phyloP scores from a whole-genome alignment of 192 early-diverging fungal genomes.

The Backusella circina region DNA sequence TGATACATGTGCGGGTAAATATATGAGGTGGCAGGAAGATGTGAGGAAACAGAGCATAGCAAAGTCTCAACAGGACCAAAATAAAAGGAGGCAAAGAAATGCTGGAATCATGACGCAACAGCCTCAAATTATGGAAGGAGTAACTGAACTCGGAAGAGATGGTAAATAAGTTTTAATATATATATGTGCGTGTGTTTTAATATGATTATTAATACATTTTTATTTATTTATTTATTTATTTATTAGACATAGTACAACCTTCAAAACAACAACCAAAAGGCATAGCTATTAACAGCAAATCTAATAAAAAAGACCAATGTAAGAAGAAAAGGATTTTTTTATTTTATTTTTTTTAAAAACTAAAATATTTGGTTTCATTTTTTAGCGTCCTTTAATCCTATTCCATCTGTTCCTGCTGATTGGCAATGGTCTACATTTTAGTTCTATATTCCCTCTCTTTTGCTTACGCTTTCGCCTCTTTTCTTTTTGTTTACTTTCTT shows the following conservation, averaged over 20 bases:
- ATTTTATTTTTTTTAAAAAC: neutral
- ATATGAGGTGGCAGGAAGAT: conserved; percentile 13
- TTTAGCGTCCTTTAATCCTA: conserved; percentile 7
- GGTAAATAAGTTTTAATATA: conserved; percentile 4
- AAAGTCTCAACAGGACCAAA: neutral
- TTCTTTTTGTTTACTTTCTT: neutral
- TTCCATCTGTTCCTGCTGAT: conserved; percentile 12
- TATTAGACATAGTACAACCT: conserved; percentile 1
- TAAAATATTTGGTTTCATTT: neutral
- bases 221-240: neutral
- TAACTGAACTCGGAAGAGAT: conserved; percentile 26
- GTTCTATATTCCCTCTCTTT: neutral
- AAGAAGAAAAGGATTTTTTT: neutral
- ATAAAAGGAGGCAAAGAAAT: neutral
- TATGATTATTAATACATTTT: neutral
- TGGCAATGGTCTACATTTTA: conserved; percentile 17
- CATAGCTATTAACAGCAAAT: conserved; percentile 7
- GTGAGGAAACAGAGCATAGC: neutral
- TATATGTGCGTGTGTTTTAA: neutral
- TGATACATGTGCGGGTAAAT: conserved; percentile 25
- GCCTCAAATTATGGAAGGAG: conserved; percentile 27
- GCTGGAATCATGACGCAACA: conserved; percentile 27
- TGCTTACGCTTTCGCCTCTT: neutral
- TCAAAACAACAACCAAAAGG: neutral
- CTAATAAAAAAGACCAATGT: conserved; percentile 7